Evolutionary conservation across 345 rosid species (phyloP), one percentile per base, ranked within the genome.

Genomic region (Microcos paniculata): DNA sequence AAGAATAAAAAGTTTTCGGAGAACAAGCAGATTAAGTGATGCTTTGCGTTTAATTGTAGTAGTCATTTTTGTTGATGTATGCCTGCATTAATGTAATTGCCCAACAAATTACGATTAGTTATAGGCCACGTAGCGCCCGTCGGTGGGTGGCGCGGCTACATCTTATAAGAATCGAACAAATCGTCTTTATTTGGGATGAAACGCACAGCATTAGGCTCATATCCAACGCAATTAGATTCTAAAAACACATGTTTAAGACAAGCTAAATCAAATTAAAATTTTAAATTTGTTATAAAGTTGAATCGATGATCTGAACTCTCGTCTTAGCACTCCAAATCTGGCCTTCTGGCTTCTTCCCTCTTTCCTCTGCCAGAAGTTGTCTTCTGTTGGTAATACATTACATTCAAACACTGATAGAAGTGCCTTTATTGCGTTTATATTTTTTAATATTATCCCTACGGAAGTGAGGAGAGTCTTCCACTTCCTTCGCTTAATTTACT

Each of bases 331-430:
- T 4, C 49, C 3, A 21, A 5, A 16, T 31, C 59, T 19, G 14
- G 69, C 73, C 76, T 1, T 45, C 35, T 46, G 6, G 57, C 13
- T 53, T 59, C 79, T 68, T 79, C 55, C 76, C 62, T 65, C 64
- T 74, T 75, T 79, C 80, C 74, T 61, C 23, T 63, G 43, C 52
- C 53, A 49, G 19, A 38, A 65, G 33, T 16, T 82, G 84, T 85
- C 85, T 82, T 78, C 75, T 46, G 73, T 62, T 85, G 57, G 82
- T 56, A 38, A 10, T 72, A 77, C 76, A 66, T 45, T 16, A 31
- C 51, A 35, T 66, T 65, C 77, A 64, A 14, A 77, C 49, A 61
- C 46, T 46, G 62, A 70, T 70, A 14, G 55, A 30, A 40, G 16
- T 73, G 48, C 51, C 11, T 55, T 51, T 38, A 35, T 64, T 42